These are phyloP conservation scores for Chlamydomonas urium DNA, from an alignment of 139 green algal genomes.

Conservation along the genomic window DNA sequence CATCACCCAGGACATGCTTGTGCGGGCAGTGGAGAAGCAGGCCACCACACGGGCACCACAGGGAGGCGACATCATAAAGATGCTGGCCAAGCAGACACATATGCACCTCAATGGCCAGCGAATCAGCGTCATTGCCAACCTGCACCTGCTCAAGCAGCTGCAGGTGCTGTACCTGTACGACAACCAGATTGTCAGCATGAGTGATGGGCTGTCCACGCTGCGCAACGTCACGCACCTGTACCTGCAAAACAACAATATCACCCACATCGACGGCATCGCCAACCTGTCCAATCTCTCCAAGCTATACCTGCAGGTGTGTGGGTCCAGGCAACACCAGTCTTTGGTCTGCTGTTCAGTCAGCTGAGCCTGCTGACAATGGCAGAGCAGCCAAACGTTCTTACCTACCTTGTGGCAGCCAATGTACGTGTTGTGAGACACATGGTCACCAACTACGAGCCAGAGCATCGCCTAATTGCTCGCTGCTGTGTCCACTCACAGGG, in stretches of 20 bases:
- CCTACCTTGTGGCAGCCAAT: too few species aligned
- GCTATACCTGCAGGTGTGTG: slow-evolving; percentile 49
- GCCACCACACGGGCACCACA: slow-evolving; percentile 2
- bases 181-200: slow-evolving; percentile 39
- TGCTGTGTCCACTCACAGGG: too few species aligned
- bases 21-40: slow-evolving; percentile 24
- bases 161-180: slow-evolving; percentile 56
- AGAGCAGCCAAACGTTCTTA: too few species aligned
- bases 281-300: slow-evolving; percentile 30
- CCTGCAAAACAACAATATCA: slow-evolving; percentile 48
- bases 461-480: too few species aligned
- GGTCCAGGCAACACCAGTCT: neutral
- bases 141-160: slow-evolving; percentile 20
- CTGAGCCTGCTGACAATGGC: too few species aligned
- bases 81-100: slow-evolving; percentile 27
- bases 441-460: too few species aligned
- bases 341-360: too few species aligned
- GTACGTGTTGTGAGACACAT: too few species aligned
- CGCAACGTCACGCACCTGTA: slow-evolving; percentile 45
- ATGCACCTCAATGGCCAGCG: slow-evolving; percentile 34
- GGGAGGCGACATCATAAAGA: slow-evolving; percentile 15
- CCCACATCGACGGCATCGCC: slow-evolving; percentile 18
- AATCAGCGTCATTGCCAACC: slow-evolving; percentile 19
- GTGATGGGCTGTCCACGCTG: slow-evolving; percentile 10
- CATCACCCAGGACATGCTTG: slow-evolving; percentile 24